Base-by-base conservation (phyloP, 805 yeast genomes). In the Metschnikowia arizonensis region DNA sequence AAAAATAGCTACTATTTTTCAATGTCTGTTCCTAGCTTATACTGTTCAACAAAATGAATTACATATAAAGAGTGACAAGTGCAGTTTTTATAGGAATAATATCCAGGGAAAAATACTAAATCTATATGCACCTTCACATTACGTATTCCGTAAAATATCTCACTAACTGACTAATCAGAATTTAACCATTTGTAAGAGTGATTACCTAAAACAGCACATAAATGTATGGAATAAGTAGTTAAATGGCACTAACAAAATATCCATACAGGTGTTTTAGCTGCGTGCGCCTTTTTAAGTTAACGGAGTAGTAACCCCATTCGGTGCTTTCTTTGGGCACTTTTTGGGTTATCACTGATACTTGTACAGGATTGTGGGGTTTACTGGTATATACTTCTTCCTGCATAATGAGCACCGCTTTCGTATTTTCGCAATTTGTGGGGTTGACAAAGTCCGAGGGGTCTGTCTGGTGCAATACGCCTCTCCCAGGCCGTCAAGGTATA, bases 391-490 rank as follows among this genome's bases (percentile, higher is more conserved):
- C n/a, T 30, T 30, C 7, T 3, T n/a, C 41, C 33, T 28, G 26
- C 18, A 17, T 26, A 23, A 17, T 11, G 4, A 29, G 30, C 35
- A 11, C 30, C 41, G 25, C 33, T 9, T 11, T 38, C 41, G 26
- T 38, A 28, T 18, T 19, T 38, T 25, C 35, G 43, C 24, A 28
- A 30, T 49, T 43, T 49, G 52, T 49, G 52, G 52, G 52, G 52
- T 49, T 42, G 47, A 18, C 46, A 49, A 49, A 49, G 33, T 49
- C 52, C 52, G 52, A 46, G 42, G 30, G 19, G 26, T 8, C 18
- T 21, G 33, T 34, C 14, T 17, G 10, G 14, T 29, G 33, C 29
- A 19, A 30, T 23, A 37, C 25, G 33, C 19, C 37, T 21, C 17
- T 15, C 34, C 19, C 26, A 12, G 19, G 34, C 33, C 34, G 28